These are phyloP conservation scores for Leccinum fuscescens DNA, from an alignment of 1,284 basidiomycete genomes.

Conservation along the genomic window DNA sequence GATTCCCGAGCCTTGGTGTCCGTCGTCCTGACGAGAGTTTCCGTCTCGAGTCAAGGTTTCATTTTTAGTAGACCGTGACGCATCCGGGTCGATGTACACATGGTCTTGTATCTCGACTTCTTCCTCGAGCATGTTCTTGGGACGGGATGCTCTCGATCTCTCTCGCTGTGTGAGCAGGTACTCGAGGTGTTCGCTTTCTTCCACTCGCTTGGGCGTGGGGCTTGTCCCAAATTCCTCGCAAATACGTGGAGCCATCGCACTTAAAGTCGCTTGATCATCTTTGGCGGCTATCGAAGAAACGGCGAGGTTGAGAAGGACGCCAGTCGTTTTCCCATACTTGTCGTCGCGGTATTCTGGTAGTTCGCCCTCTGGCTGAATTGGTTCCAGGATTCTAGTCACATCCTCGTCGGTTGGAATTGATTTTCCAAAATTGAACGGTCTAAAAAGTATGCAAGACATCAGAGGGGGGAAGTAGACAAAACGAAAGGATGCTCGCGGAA, in stretches of 20 bases:
- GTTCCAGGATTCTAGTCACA: conserved; percentile 35
- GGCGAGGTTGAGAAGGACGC: conserved; percentile 13
- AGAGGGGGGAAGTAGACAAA: background rate
- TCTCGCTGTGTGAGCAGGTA: conserved; percentile 28
- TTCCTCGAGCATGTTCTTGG: background rate
- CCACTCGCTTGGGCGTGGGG: conserved; percentile 17
- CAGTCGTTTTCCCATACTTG: conserved; percentile 7
- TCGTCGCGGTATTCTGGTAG: conserved; percentile 17
- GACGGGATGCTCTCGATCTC: conserved; percentile 14
- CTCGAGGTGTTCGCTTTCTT: conserved; percentile 13
- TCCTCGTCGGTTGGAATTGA: conserved; percentile 48
- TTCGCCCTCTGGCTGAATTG: conserved; percentile 30
- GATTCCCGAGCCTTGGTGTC: background rate
- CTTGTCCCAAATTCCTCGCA: conserved; percentile 27
- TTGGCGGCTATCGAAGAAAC: conserved; percentile 9
- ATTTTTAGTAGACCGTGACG: background rate
- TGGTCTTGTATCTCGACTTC: conserved; percentile 1
- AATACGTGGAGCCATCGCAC: conserved; percentile 12
- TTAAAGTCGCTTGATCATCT: conserved; percentile 3
- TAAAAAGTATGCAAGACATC: conserved; percentile 17
- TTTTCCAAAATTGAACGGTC: conserved; percentile 46
- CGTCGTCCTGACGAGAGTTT: background rate
- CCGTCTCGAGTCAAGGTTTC: background rate
- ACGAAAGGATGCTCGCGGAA: background rate
- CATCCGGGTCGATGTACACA: background rate